A percentile compares a stretch with the other conserved stretches of the same genome.
These are phyloP conservation scores for Talaromyces sp. DNA, from an alignment of 2,329 filamentous ascomycete species.

Conservation along the genomic window DNA sequence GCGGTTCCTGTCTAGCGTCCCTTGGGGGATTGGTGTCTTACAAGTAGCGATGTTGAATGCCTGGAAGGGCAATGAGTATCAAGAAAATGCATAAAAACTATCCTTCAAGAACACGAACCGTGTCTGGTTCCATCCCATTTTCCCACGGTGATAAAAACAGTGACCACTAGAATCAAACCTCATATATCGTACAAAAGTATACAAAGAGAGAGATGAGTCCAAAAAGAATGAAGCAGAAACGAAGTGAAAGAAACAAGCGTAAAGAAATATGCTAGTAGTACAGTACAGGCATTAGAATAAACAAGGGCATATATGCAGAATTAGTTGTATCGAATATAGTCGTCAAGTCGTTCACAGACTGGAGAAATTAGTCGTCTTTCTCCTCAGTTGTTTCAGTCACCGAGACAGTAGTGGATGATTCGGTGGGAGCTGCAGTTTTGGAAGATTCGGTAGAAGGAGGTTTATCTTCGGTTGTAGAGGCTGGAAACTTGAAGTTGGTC, in stretches of 20 bases:
- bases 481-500: conserved; percentile 5
- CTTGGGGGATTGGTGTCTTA: not conserved
- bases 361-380: conserved; percentile 13
- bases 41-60: too few relatives aligned
- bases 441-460: conserved; percentile 3
- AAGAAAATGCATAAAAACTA: not conserved
- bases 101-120: not conserved
- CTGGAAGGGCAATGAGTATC: not conserved
- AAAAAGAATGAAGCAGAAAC: not conserved
- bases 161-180: not conserved
- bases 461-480: not conserved
- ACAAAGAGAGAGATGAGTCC: not conserved
- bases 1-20: not conserved
- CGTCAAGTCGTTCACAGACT: conserved; percentile 14
- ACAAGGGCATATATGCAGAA: not conserved
- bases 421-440: not conserved
- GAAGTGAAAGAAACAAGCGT: not conserved
- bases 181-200: conserved; percentile 5
- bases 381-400: conserved; percentile 14
- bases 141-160: not conserved
- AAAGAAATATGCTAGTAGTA: conserved; percentile 11
- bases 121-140: not conserved
- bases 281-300: conserved; percentile 8
- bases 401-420: conserved; percentile 9
- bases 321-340: conserved; percentile 9